Evolutionary conservation across 1,284 basidiomycete genomes (phyloP), one percentile per base, ranked within the genome.

Genomic region (Laetiporus sulphureus): DNA sequence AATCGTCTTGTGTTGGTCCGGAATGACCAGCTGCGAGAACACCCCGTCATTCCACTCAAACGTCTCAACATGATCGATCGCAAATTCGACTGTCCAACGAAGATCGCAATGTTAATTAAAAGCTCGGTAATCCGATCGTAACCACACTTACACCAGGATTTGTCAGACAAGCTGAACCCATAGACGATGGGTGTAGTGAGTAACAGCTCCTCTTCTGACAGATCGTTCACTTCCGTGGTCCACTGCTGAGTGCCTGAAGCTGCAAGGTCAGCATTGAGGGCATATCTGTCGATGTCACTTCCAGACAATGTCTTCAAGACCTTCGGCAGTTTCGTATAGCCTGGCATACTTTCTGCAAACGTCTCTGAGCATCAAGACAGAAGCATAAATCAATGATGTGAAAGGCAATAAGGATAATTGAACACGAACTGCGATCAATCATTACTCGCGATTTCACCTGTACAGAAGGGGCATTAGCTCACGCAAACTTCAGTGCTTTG

Each of bases 41-140:
- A 77, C 76, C 35, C 77, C 71, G n/a, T 66, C 55, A 51, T 76
- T 77, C 77, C 77, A 81, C 19, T 67, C 56, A 29, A 81, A 72
- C 3, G 65, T 58, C 30, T 62, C 43, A 11, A 80, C 63, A 32
- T 71, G 68, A 38, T 75, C 71, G 6, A 77, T 65, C 36, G 70
- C 66, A 49, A 79, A 75, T 56, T 78, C 75, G 48, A 78, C 76
- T 79, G 10, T 19, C 31, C 21, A 13, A 22, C 10, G 20, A 20
- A 24, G 4, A n/a, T 10, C 19, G 22, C 15, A 13, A n/a, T 21
- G 31, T 32, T 11, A 20, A 25, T 19, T 13, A 27, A 42, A 23
- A 22, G 10, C 24, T 8, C 42, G 67, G 16, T 12, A 5, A 31
- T 32, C 11, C 36, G n/a, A 11, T 7, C 12, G 27, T 11, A 7